Conservation (phyloP, 106 monocot species). For the Phalaenopsis equestris region DNA sequence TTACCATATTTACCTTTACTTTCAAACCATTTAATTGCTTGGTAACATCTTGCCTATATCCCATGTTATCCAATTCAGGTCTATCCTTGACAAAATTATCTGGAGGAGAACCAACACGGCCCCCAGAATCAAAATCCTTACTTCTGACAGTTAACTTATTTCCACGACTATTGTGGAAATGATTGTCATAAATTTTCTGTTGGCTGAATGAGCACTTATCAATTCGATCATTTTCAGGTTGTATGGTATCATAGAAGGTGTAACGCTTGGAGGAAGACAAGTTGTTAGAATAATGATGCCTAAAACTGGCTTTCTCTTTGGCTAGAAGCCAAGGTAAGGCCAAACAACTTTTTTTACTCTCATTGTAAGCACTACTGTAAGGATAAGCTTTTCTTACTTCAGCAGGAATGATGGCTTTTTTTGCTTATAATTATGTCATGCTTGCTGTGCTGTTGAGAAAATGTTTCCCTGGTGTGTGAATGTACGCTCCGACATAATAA, state of each 20-base stretch:
- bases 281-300: conserved; percentile 7
- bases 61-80: conserved; percentile 16
- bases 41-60: conserved; percentile 19
- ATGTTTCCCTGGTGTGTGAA: conserved; percentile 5
- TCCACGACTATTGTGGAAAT: conserved; percentile 5
- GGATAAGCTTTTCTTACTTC: conserved; percentile 9
- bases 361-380: conserved; percentile 6
- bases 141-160: conserved; percentile 11
- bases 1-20: conserved; percentile 48
- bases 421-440: not conserved
- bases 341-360: conserved; percentile 10
- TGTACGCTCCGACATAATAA: conserved; percentile 7
- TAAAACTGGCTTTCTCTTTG: conserved; percentile 12
- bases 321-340: conserved; percentile 4
- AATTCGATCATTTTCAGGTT: conserved; percentile 10
- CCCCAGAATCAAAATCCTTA: conserved; percentile 5
- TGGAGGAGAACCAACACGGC: conserved; percentile 9
- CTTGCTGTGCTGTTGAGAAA: conserved; percentile 3
- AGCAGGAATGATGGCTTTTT: not conserved
- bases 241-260: conserved; percentile 4
- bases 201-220: not conserved
- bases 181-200: conserved; percentile 7
- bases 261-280: conserved; percentile 4
- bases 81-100: conserved; percentile 17
- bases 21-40: conserved; percentile 33